Conservation (phyloP, 1,139 yeast genomes). For the Eremothecium coryli region DNA sequence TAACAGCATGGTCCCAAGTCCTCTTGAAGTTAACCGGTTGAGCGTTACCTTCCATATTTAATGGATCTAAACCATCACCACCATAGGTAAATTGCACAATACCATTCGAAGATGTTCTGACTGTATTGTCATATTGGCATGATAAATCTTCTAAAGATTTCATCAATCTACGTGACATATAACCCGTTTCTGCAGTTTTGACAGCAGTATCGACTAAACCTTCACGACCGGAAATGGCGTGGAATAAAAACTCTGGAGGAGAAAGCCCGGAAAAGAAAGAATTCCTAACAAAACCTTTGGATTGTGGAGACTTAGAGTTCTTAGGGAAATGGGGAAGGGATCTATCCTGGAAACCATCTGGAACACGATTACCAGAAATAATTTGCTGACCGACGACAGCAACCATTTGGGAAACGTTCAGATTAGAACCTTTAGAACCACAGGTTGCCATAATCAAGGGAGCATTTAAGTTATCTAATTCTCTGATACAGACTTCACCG, state of each 20-base stretch:
- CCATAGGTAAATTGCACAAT: slow-evolving; percentile 97
- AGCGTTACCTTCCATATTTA: slow-evolving; percentile 99
- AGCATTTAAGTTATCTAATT: slow-evolving; percentile 82
- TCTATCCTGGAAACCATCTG: slow-evolving; percentile 98
- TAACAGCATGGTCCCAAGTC: slow-evolving; percentile 89
- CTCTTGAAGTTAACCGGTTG: slow-evolving; percentile 86
- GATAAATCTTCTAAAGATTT: slow-evolving; percentile 94
- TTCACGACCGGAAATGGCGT: slow-evolving; percentile 99
- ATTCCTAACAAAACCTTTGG: slow-evolving; percentile 95
- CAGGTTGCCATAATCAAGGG: slow-evolving; percentile 98
- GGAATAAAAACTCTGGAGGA: slow-evolving; percentile 96
- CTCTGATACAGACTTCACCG: slow-evolving; percentile 93
- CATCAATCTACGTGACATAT: slow-evolving; percentile 98
- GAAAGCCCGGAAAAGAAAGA: slow-evolving; percentile 89
- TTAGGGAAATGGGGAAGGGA: slow-evolving; percentile 95
- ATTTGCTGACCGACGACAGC: slow-evolving; percentile 99
- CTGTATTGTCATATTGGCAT: slow-evolving; percentile 88
- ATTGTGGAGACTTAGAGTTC: slow-evolving; percentile 93
- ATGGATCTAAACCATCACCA: slow-evolving; percentile 97
- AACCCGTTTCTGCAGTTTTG: slow-evolving; percentile 98
- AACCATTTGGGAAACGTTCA: slow-evolving; percentile 99
- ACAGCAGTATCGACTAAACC: slow-evolving; percentile 99
- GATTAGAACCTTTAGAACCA: slow-evolving; percentile 97
- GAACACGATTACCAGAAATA: slow-evolving; percentile 97
- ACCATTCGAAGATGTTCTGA: slow-evolving; percentile 89